Percentiles rank a stretch among this genome's conserved stretches.
These are phyloP conservation scores for Monascus ruber DNA, from an alignment of 2,329 filamentous ascomycete species.

Conservation along the genomic window DNA sequence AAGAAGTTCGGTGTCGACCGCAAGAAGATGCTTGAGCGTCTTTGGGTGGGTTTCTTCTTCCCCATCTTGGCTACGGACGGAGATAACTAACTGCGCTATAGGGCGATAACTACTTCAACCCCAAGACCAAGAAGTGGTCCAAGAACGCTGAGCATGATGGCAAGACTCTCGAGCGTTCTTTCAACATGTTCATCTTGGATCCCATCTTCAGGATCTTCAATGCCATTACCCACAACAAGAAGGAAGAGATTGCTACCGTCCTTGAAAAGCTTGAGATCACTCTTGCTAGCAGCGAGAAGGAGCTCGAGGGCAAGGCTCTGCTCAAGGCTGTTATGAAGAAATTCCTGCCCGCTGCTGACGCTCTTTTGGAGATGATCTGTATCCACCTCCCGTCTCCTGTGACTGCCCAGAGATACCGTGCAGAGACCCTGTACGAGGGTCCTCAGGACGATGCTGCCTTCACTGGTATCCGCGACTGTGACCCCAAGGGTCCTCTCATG, in stretches of 20 bases:
- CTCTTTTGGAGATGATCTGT: constrained; percentile 99
- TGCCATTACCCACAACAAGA: constrained; percentile 97
- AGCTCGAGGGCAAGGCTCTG: constrained; percentile 93
- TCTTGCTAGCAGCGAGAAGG: constrained; percentile 73
- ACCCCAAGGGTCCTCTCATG: constrained; percentile 97
- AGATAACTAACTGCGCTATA: constrained; percentile 18
- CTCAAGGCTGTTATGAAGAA: constrained; percentile 98
- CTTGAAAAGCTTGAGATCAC: constrained; percentile 93
- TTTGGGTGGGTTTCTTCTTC: constrained; percentile 58
- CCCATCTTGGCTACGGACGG: neutral
- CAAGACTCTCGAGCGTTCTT: constrained; percentile 88
- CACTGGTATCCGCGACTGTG: constrained; percentile 96
- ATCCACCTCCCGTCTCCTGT: constrained; percentile 94
- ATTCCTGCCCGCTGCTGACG: constrained; percentile 96
- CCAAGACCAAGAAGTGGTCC: constrained; percentile 99
- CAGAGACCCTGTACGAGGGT: constrained; percentile 97
- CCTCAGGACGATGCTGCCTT: constrained; percentile 82
- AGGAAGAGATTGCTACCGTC: constrained; percentile 72
- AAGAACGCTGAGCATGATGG: constrained; percentile 74
- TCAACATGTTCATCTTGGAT: constrained; percentile 99
- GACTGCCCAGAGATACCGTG: constrained; percentile 95
- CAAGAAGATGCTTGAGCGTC: constrained; percentile 99
- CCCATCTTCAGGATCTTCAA: constrained; percentile 99
- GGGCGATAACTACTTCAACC: constrained; percentile 99
- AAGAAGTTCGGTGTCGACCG: constrained; percentile 99